A percentile compares a stretch with the other conserved stretches of the same genome.
These are phyloP conservation scores for Sarocladium oryzae DNA, from an alignment of 2,329 filamentous ascomycete genomes.

Conservation along the genomic window DNA sequence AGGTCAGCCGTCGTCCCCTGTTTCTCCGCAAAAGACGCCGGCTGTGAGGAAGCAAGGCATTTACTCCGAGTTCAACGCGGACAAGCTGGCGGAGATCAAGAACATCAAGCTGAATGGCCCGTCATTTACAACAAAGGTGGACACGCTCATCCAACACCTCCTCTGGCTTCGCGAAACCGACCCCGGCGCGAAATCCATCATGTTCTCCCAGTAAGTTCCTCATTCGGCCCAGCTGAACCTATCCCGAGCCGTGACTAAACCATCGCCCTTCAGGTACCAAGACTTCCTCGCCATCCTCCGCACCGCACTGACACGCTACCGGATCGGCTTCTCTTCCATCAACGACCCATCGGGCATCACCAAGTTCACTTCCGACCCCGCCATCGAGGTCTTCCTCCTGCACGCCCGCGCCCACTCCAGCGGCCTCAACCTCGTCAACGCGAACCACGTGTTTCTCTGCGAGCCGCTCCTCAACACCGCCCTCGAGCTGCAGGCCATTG, in stretches of 20 bases:
- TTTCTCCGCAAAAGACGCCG: constrained; percentile 9
- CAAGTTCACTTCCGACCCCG: constrained; percentile 68
- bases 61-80: constrained; percentile 69
- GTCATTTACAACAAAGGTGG: constrained; percentile 86
- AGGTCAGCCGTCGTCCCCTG: neutral
- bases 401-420: constrained; percentile 85
- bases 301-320: constrained; percentile 62
- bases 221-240: no score
- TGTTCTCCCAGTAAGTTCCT: constrained; percentile 69
- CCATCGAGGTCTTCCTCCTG: constrained; percentile 75
- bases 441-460: constrained; percentile 89
- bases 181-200: constrained; percentile 79
- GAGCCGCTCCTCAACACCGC: constrained; percentile 92
- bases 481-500: constrained; percentile 90
- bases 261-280: constrained; percentile 42
- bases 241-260: neutral
- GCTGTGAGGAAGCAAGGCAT: constrained; percentile 43
- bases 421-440: constrained; percentile 86
- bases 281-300: constrained; percentile 72
- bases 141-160: constrained; percentile 73
- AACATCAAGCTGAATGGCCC: constrained; percentile 65
- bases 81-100: constrained; percentile 72
- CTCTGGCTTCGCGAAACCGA: constrained; percentile 80
- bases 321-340: constrained; percentile 68
- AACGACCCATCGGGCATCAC: constrained; percentile 62